Evolutionary conservation across 495 filamentous ascomycete species (phyloP).

Genomic region (Daldinia caldariorum): DNA sequence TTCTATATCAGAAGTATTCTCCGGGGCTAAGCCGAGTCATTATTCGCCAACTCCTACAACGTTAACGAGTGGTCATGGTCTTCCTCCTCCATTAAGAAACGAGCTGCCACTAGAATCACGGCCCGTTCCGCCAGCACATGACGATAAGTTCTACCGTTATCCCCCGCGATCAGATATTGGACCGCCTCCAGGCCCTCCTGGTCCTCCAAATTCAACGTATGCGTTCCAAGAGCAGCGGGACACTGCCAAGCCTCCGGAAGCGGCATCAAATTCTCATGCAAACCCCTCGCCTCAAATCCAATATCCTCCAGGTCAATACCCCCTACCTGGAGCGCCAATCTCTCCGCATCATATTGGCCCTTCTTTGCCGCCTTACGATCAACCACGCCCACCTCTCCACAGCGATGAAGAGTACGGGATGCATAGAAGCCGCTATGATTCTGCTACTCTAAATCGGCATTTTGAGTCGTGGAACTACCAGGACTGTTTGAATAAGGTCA

Average conservation of each 20-base stretch:
- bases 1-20: conserved; percentile 60
- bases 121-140: conserved; percentile 40
- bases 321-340: conserved; percentile 55
- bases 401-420: conserved; percentile 53
- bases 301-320: conserved; percentile 53
- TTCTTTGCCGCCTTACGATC: conserved; percentile 54
- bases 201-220: conserved; percentile 37
- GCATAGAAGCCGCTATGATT: conserved; percentile 52
- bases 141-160: conserved; percentile 47
- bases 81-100: conserved; percentile 46
- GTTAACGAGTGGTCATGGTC: conserved; percentile 37
- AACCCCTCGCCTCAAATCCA: conserved; percentile 48
- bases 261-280: conserved; percentile 32
- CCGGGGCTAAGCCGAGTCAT: conserved; percentile 49
- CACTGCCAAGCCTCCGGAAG: conserved; percentile 36
- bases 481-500: conserved; percentile 55
- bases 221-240: conserved; percentile 43
- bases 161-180: conserved; percentile 42
- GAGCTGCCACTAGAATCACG: conserved; percentile 45
- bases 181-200: conserved; percentile 38
- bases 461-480: conserved; percentile 56
- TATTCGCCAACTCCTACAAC: conserved; percentile 51
- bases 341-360: conserved; percentile 52
- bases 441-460: conserved; percentile 50
- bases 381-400: conserved; percentile 51